These are phyloP conservation scores for Gleditsia sinensis DNA, from an alignment of 306 rosid species.

Conservation along the genomic window DNA sequence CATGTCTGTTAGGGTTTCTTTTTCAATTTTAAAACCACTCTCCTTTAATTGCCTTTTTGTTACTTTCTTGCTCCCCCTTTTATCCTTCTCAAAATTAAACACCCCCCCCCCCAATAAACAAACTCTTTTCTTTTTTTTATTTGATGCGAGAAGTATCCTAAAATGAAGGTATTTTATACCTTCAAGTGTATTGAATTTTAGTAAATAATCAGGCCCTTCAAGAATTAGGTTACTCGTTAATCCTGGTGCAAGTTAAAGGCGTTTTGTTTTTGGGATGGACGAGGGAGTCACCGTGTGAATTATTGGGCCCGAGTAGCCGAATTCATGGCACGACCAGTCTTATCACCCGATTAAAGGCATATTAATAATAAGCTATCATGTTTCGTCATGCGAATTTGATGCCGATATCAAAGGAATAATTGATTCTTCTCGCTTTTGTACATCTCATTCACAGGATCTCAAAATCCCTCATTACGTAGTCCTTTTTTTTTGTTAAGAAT, in stretches of 20 bases:
- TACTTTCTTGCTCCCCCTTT: background rate
- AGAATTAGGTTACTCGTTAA: no score
- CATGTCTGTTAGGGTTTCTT: slow-evolving; percentile 47
- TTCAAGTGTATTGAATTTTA: no score
- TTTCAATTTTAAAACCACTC: slow-evolving; percentile 38
- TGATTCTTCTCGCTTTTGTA: background rate
- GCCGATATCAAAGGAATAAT: background rate
- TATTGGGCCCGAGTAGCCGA: background rate
- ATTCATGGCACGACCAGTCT: background rate
- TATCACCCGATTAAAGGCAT: no score
- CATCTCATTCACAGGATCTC: background rate
- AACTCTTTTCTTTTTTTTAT: no score
- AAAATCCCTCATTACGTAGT: background rate
- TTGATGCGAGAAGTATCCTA: no score
- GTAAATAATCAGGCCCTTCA: no score
- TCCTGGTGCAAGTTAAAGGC: no score
- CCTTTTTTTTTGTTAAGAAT: no score
- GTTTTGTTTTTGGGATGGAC: no score
- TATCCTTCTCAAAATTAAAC: background rate
- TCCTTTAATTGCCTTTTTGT: background rate
- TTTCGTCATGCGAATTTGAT: background rate
- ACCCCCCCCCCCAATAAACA: no score
- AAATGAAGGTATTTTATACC: no score
- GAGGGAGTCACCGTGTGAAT: no score
- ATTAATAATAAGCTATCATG: background rate